Evolutionary conservation across 1,284 basidiomycete species (phyloP).

Genomic region (Fomes fomentarius): DNA sequence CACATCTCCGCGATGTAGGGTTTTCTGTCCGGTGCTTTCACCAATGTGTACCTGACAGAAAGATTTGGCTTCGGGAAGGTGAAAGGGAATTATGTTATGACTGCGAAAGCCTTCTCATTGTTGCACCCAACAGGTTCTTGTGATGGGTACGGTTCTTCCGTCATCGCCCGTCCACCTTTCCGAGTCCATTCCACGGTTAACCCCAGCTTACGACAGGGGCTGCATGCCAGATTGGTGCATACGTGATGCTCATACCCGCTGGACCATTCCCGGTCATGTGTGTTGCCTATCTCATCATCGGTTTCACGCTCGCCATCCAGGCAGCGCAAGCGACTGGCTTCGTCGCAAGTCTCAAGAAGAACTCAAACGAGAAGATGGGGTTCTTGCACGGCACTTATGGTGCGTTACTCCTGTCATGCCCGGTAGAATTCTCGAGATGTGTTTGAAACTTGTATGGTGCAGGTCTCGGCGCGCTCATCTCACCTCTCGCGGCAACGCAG

Average conservation of each 20-base stretch:
- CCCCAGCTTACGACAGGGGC: conserved; percentile 34
- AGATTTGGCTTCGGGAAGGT: conserved; percentile 64
- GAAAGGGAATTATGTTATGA: not conserved
- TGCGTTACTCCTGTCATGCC: conserved; percentile 9
- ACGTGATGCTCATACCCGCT: conserved; percentile 56
- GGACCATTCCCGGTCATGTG: conserved; percentile 45
- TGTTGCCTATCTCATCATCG: conserved; percentile 19
- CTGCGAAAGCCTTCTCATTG: not conserved
- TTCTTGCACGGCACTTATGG: conserved; percentile 39
- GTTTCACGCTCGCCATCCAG: conserved; percentile 27
- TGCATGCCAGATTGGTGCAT: conserved; percentile 46
- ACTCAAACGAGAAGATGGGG: conserved; percentile 38
- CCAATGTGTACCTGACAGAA: conserved; percentile 57
- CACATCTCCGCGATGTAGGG: conserved; percentile 40
- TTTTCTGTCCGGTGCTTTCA: conserved; percentile 50
- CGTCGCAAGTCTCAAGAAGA: conserved; percentile 27
- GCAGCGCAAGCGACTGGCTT: conserved; percentile 35
- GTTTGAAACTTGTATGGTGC: not conserved
- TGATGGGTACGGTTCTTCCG: conserved; percentile 34
- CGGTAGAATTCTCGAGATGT: not conserved
- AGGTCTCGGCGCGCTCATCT: conserved; percentile 67
- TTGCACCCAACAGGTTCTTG: conserved; percentile 44
- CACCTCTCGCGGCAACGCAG: conserved; percentile 71
- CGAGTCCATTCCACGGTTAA: not conserved
- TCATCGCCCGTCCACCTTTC: not conserved